Conservation (phyloP, 768 basidiomycete genomes). For the Tephrocybe sp. region DNA sequence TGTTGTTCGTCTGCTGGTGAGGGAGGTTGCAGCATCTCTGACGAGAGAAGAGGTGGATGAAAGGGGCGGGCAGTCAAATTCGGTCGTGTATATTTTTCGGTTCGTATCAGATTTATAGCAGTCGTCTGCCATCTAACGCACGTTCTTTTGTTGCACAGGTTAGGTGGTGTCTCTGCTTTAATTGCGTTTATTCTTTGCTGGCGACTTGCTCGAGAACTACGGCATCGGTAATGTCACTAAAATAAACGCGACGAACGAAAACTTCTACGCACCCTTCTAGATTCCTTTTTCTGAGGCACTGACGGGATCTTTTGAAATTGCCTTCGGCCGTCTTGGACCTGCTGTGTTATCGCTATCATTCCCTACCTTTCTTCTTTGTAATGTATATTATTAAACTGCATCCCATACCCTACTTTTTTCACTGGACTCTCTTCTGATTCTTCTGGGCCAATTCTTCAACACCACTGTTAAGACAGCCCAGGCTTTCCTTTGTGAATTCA, state of each 20-base stretch:
- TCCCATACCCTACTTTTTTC: too few species aligned
- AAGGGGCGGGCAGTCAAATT: constrained; percentile 44
- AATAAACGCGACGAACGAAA: background rate
- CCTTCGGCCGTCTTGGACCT: background rate
- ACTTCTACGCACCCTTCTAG: too few species aligned
- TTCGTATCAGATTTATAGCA: constrained; percentile 29
- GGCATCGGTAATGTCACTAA: constrained; percentile 29
- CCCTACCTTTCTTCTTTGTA: background rate
- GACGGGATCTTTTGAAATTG: background rate
- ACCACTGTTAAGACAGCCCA: too few species aligned
- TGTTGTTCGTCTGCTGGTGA: background rate
- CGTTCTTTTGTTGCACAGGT: constrained; percentile 26
- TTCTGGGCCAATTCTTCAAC: too few species aligned
- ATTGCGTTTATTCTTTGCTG: constrained; percentile 55
- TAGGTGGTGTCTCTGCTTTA: constrained; percentile 54
- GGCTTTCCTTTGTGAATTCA: too few species aligned
- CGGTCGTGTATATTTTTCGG: constrained; percentile 83
- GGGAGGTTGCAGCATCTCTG: constrained; percentile 8
- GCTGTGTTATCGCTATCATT: background rate
- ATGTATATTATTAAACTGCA: too few species aligned
- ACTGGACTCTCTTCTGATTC: too few species aligned
- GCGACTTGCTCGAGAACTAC: constrained; percentile 51
- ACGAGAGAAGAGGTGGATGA: constrained; percentile 12
- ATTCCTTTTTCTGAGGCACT: background rate
- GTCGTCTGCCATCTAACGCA: background rate